Evolutionary conservation across 2,329 filamentous ascomycete genomes (phyloP), one percentile per base, ranked within the genome.

Genomic region (Escovopsis sp.): DNA sequence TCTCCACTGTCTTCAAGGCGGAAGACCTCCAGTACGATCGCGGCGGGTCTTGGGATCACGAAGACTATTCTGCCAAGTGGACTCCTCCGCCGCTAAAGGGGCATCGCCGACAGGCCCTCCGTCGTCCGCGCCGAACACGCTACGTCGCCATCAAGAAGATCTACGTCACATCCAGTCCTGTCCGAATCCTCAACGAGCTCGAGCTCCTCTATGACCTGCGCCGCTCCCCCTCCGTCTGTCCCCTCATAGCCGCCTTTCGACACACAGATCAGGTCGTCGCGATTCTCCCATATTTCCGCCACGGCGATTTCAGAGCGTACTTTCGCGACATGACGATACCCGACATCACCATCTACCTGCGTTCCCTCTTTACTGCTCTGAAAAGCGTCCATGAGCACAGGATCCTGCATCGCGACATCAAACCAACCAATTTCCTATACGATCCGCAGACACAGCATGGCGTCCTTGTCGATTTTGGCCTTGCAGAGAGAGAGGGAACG

Each of bases 101-200:
- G 59, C 52, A 61, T 53, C 38, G 52, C 8, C 66, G 66, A 35
- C 56, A 62, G 39, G 59, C 57, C 15, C 44, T 47, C 15, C 53
- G 55, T 35, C 50, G 50, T 15, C 50, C 53, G 6, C 52, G 56
- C 35, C 57, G 51, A 41, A 49, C 81, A 20, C 84, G 82, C 57
- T 96, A 81, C 55, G 93, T 98, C 47, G 91, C 93, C 15, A 84
- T 98, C 62, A 98, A 98, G 67, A 98, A 98, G 67, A 98, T 98
- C 52, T 98, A 98, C 60, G 91, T 96, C 49, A 98, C 93, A 1
- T 95, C 88, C 47, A 95, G 87, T 50, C 91, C 91, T 0, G 72
- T 80, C 25, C 84, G 91, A 37, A 96, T 98, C 51, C 76, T 94
- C 56, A 98, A 98, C 64, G 91, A 98, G 62, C 78, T 98, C 14